Evolutionary conservation across 179 eudicot genomes (phyloP), one percentile per base, ranked within the genome.

Genomic region (Gypsophila paniculata): DNA sequence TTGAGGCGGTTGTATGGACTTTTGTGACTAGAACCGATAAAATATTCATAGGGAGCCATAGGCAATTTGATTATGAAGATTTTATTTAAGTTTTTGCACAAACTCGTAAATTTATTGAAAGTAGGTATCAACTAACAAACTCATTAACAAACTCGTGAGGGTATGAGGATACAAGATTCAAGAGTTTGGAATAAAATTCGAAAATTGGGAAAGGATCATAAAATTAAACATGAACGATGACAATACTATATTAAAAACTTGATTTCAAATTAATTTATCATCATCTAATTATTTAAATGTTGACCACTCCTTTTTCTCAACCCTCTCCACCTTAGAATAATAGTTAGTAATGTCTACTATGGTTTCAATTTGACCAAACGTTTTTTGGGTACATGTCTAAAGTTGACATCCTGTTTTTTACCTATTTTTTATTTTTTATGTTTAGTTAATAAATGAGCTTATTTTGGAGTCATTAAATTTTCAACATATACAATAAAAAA

Each of bases 331-430:
- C 69, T 44, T 65, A 23, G 5, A 65, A 44, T 65, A 65, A 46
- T 44, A 65, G 13, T 36, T 14, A 6, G 69, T 65, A 54, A 54
- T 65, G 32, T 48, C 11, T 19, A 18, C 2, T 39, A 42, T 4
- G 38, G 51, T 6, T 22, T 8, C 5, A 26, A 49, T 21, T 57
- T 57, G 12, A 57, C 70, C 70, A 49, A 67, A 57, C 58, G 49
- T 23, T 67, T 48, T 67, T 19, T n/a, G 13, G 53, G 69, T 44
- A 65, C 34, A 65, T 65, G 42, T 21, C 71, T 17, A 12, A 65
- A 52, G 15, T 69, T 69, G 61, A 60, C 72, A 69, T 5, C 72
- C 72, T 69, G 62, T 52, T 69, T n/a, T 69, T 23, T 1, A 52
- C n/a, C 72, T 69, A 53, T 29, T 68, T 68, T 68, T 51, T 42